Conservation (phyloP, 495 filamentous ascomycete species). For the Neurospora sp. region DNA sequence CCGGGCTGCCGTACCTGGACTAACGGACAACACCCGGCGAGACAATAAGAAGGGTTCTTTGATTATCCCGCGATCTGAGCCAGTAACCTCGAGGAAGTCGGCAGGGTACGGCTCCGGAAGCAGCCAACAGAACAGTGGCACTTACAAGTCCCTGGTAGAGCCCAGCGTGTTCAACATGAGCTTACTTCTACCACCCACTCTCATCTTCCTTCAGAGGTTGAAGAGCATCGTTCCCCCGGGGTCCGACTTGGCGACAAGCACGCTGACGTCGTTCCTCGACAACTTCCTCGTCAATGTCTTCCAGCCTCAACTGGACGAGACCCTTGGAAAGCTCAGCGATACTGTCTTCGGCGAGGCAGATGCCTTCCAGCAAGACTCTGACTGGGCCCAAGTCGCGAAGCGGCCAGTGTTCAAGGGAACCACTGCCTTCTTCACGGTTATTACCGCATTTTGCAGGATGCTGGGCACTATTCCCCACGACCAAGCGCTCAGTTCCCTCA, state of each 20-base stretch:
- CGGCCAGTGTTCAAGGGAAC: constrained; percentile 92
- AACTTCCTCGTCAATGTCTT: constrained; percentile 98
- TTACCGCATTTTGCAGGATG: constrained; percentile 88
- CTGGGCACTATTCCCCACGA: constrained; percentile 92
- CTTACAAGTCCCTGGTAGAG: constrained; percentile 60
- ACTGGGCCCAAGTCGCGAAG: constrained; percentile 67
- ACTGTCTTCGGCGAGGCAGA: constrained; percentile 73
- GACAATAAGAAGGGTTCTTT: constrained; percentile 31
- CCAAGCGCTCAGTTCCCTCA: constrained; percentile 82
- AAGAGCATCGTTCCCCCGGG: constrained; percentile 83
- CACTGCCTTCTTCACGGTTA: constrained; percentile 72
- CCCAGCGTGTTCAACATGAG: constrained; percentile 98
- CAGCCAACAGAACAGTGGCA: constrained; percentile 47
- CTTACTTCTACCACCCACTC: constrained; percentile 81
- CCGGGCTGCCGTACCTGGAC: constrained; percentile 78
- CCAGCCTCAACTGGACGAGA: constrained; percentile 92
- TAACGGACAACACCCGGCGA: constrained; percentile 70
- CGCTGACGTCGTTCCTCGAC: constrained; percentile 89
- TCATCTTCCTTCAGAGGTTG: constrained; percentile 82
- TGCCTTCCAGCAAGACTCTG: constrained; percentile 77
- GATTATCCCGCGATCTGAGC: constrained; percentile 23
- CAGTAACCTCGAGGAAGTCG: constrained; percentile 24
- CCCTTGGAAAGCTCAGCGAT: constrained; percentile 77
- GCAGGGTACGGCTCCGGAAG: neutral
- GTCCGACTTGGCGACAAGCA: constrained; percentile 75